A percentile compares a stretch with the other conserved stretches of the same genome.
Evolutionary conservation across 768 basidiomycete genomes (phyloP).

Genomic region (Rhizopogon vesiculosus): DNA sequence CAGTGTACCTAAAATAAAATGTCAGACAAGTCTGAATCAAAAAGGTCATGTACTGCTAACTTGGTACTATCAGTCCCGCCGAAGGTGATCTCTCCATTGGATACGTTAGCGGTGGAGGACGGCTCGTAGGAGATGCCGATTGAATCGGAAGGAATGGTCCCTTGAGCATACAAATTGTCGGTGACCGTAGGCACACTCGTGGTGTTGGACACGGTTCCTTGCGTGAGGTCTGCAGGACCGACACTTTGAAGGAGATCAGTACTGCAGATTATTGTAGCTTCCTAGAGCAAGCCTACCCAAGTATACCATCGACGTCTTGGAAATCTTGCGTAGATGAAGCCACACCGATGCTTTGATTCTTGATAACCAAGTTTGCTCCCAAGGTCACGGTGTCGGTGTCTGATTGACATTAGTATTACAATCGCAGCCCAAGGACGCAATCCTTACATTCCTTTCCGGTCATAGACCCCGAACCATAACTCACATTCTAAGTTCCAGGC

Average conservation of each 20-base stretch:
- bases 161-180: constrained; percentile 44
- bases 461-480: constrained; percentile 52
- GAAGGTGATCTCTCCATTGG: constrained; percentile 50
- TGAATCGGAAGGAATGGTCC: constrained; percentile 38
- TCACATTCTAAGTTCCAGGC: constrained; percentile 33
- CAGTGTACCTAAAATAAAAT: constrained; percentile 16
- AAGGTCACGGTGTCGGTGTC: constrained; percentile 43
- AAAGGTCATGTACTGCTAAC: constrained; percentile 13
- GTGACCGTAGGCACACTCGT: constrained; percentile 44
- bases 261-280: neutral
- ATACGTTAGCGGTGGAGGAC: constrained; percentile 25
- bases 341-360: constrained; percentile 41
- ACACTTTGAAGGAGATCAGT: constrained; percentile 23
- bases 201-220: constrained; percentile 31
- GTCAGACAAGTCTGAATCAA: neutral
- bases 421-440: neutral
- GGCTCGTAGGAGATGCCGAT: constrained; percentile 48
- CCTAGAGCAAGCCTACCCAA: constrained; percentile 28
- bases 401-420: constrained; percentile 9
- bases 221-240: constrained; percentile 45
- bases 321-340: constrained; percentile 36
- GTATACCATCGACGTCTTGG: constrained; percentile 42
- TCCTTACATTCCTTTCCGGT: constrained; percentile 45
- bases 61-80: constrained; percentile 41
- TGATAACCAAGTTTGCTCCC: constrained; percentile 30